Evolutionary conservation across 768 basidiomycete genomes (phyloP).

Genomic region (Hygrophorus russula): DNA sequence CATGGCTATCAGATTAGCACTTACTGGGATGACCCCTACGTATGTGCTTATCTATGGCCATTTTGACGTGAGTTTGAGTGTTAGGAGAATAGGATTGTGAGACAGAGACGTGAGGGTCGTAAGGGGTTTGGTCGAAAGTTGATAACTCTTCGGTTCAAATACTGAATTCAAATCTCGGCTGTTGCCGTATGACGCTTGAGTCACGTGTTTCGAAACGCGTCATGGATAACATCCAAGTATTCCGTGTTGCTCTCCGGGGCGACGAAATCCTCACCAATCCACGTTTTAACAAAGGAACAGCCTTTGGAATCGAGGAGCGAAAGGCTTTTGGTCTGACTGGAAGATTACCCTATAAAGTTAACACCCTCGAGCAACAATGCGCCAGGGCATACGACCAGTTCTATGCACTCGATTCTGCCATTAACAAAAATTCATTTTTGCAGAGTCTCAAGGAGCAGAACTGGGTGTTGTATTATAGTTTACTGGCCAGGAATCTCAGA

Average conservation of each 20-base stretch:
- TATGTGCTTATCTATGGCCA: constrained; percentile 8
- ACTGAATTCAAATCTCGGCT: too few relatives aligned
- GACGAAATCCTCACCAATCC: constrained; percentile 52
- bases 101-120: too few relatives aligned
- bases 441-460: constrained; percentile 74
- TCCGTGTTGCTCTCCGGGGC: constrained; percentile 47
- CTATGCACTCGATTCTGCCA: constrained; percentile 18
- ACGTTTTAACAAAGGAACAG: constrained; percentile 73
- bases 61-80: not conserved
- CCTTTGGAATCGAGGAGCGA: constrained; percentile 59
- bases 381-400: constrained; percentile 64
- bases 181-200: too few relatives aligned
- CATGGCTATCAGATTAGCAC: constrained; percentile 10
- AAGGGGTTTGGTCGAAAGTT: too few relatives aligned
- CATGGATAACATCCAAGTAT: constrained; percentile 9
- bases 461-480: constrained; percentile 68
- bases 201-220: not conserved
- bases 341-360: constrained; percentile 37
- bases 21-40: constrained; percentile 45
- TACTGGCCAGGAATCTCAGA: constrained; percentile 45
- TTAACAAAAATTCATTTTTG: constrained; percentile 63
- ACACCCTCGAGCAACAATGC: constrained; percentile 69
- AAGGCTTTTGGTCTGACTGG: constrained; percentile 52
- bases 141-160: too few relatives aligned
- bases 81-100: too few relatives aligned